Base-by-base conservation (phyloP, 2,329 filamentous ascomycete species). In the Alternaria metachromatica region DNA sequence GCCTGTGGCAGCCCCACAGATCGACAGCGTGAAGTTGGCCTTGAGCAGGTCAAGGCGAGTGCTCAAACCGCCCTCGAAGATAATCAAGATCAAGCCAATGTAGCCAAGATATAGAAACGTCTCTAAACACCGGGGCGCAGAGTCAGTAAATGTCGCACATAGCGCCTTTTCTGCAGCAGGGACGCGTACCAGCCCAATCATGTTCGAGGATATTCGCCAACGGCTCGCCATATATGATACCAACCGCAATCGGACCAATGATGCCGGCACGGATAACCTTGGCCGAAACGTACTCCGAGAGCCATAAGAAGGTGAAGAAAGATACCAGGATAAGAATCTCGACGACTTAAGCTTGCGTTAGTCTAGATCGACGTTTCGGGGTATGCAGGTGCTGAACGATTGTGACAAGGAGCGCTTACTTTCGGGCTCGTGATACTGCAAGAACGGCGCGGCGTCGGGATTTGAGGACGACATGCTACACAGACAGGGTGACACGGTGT, bases 31-130 rank as follows among this genome's bases (percentile, higher is more conserved):
- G 46, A 85, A 79, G 60, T 85, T 85, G 30, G 80, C 76, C 67
- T 81, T 80, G 10, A 85, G 75, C 2, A 85, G 76, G 65, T 85
- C 84, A 4, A 85, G 69, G 0, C 83, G 81, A 28, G 83, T 77
- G 10, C 80, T 80, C 15, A 86, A 74, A 1, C 84, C 83, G n/a
- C 84, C 84, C 75, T 85, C 82, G 60, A 85, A 85, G 44, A 85
- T 85, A 60, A 86, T 84, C 43, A 86, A 70, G 49, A 86, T 82
- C 48, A 85, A 70, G 2, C 84, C 84, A 18, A 85, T 73, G 67
- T 85, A 85, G 20, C 84, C 84, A 21, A 85, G 65, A 3, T 78
- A 78, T 5, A 85, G 72, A 59, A 85, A 84, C 25, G 65, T 64
- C 37, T 69, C 60, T 55, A 50, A 21, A 46, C 18, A 26, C 26